phyloP scores from a whole-genome alignment of 2,329 filamentous ascomycete species.

The Sordariomycetes sp. region DNA sequence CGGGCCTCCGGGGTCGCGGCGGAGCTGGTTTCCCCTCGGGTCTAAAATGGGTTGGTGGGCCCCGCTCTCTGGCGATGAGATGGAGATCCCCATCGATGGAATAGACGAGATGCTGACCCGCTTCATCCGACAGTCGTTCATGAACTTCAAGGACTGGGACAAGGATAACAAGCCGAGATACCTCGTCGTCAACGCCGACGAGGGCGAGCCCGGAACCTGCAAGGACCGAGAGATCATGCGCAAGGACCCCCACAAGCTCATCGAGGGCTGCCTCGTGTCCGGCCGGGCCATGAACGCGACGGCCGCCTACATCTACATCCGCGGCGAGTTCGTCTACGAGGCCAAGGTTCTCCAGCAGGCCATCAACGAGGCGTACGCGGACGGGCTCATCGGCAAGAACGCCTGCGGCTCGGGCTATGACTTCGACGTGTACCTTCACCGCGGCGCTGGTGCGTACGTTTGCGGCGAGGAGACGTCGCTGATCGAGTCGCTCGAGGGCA shows the following conservation, averaged over 20 bases:
- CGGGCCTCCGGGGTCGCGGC: constrained; percentile 86
- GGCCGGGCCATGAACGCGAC: constrained; percentile 98
- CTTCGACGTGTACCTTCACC: constrained; percentile 94
- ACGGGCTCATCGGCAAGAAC: constrained; percentile 93
- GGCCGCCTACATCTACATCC: constrained; percentile 98
- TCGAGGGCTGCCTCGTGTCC: constrained; percentile 92
- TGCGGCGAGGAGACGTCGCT: constrained; percentile 97
- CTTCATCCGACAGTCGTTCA: constrained; percentile 62
- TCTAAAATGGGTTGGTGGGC: constrained; percentile 81
- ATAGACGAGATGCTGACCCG: neutral
- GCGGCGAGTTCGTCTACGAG: constrained; percentile 95
- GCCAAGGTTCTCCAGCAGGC: constrained; percentile 85
- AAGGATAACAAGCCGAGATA: constrained; percentile 95
- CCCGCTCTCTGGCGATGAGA: neutral
- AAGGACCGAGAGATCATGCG: constrained; percentile 99
- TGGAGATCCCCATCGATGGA: neutral
- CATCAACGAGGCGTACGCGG: constrained; percentile 95
- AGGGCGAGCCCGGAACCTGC: constrained; percentile 97
- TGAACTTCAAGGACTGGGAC: constrained; percentile 99
- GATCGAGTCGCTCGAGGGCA: constrained; percentile 96
- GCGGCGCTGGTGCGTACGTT: constrained; percentile 93
- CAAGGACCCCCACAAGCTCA: constrained; percentile 97
- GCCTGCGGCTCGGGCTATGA: constrained; percentile 94
- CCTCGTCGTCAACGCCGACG: constrained; percentile 94
- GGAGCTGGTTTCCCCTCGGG: constrained; percentile 97